Base-by-base conservation (phyloP, 2,329 filamentous ascomycete species). In the Chrysosphaeria jannelii region DNA sequence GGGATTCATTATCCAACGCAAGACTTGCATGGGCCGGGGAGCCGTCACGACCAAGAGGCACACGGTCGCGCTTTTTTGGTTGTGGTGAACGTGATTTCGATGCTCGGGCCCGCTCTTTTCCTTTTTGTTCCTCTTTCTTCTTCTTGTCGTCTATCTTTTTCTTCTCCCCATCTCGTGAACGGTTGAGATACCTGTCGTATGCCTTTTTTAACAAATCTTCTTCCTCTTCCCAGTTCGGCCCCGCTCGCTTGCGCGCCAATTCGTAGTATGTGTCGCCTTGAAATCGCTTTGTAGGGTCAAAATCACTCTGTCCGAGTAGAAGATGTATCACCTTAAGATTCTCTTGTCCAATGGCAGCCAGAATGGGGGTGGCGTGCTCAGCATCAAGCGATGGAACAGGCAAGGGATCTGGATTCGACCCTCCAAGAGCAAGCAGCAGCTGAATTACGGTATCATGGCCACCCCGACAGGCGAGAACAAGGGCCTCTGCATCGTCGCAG, bases 141-240 rank as follows among this genome's bases (percentile, higher is more conserved):
- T n/a, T 7, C 16, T 18, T 18, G 7, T 18, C 7, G 16, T 18
- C 16, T 7, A n/a, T 7, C 16, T 18, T n/a, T 18, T 18, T 18
- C 16, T 18, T n/a, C 16, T n/a, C n/a, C 7, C 16, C 7, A n/a
- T 7, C 16, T 18, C 7, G n/a, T 7, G 16, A 18, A n/a, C n/a
- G 7, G 16, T n/a, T 18, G 16, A 18, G n/a, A 18, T 58, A 61
- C 14, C 58, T 56, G 27, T 78, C 67, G 32, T 65, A 78, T 4
- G 70, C 61, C 19, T 65, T 56, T 39, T 79, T 79, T 23, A 97
- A 44, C 26, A 88, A 49, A 20, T 76, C 60, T 31, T 71, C 66
- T 40, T 97, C 85, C 30, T 81, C 66, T 39, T 81, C 68, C 76
- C 79, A 91, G 29, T 75, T 70, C 6, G 79, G 74, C 0, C 85